A percentile compares a stretch with the other conserved stretches of the same genome.
These are phyloP conservation scores for Actinomortierella ambigua DNA, from an alignment of 371 early-diverging fungal species.

Conservation along the genomic window DNA sequence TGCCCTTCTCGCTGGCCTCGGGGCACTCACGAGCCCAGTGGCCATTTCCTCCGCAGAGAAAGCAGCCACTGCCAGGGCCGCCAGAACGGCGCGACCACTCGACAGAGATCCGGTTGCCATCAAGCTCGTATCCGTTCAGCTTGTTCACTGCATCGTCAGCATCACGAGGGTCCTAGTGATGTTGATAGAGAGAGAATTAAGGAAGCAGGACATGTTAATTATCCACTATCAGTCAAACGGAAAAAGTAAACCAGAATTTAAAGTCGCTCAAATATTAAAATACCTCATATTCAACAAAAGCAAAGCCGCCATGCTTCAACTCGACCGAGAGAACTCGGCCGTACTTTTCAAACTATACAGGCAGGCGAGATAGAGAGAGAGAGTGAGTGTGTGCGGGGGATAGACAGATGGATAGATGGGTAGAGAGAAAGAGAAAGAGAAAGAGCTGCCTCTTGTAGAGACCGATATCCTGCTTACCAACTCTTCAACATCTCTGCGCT, in stretches of 20 bases:
- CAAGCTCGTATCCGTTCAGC: conserved; percentile 52
- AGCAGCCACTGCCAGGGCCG: conserved; percentile 55
- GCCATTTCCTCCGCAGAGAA: conserved; percentile 54
- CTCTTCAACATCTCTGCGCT: conserved; percentile 50
- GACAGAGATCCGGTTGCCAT: conserved; percentile 49
- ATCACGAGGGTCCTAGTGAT: conserved; percentile 54
- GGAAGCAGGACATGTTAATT: conserved; percentile 1
- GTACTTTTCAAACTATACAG: conserved; percentile 45
- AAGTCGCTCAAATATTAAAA: conserved; percentile 7
- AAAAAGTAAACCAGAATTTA: conserved; percentile 7
- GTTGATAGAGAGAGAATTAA: not conserved
- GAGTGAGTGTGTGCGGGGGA: too few relatives aligned
- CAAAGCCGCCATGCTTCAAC: conserved; percentile 53
- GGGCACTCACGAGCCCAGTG: conserved; percentile 64
- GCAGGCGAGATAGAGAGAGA: not conserved
- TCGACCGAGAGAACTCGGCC: conserved; percentile 50
- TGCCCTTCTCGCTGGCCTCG: conserved; percentile 56
- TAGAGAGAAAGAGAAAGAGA: too few relatives aligned
- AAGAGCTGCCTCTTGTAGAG: not conserved
- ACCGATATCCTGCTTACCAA: conserved; percentile 21
- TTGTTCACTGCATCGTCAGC: conserved; percentile 54
- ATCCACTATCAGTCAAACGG: conserved; percentile 36
- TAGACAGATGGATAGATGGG: too few relatives aligned
- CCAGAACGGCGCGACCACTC: conserved; percentile 57
- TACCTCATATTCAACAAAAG: conserved; percentile 65